phyloP scores from a whole-genome alignment of 1,284 basidiomycete genomes.

The Pseudozyma tsukubaensis region DNA sequence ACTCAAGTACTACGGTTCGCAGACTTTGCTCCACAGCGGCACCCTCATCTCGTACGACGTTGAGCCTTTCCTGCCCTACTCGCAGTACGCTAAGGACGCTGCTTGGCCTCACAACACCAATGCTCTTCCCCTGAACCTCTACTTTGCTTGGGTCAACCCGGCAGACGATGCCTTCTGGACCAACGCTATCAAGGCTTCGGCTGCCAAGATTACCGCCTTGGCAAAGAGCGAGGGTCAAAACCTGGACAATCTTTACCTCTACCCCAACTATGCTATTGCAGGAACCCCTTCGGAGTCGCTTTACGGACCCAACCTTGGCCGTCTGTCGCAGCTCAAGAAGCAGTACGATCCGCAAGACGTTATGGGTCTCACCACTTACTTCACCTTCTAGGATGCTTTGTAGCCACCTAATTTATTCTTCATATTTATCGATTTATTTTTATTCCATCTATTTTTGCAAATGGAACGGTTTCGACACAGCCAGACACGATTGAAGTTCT shows the following conservation, averaged over 20 bases:
- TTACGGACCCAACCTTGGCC: constrained; percentile 46
- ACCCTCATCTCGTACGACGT: constrained; percentile 58
- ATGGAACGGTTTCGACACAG: no score
- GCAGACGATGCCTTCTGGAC: constrained; percentile 50
- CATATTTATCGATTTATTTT: not conserved
- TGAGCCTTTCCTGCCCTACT: constrained; percentile 56
- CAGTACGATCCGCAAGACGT: constrained; percentile 51
- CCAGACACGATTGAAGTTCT: no score
- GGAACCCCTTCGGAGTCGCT: constrained; percentile 36
- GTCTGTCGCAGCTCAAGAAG: constrained; percentile 37
- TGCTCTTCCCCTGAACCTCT: constrained; percentile 58
- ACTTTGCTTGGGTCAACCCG: constrained; percentile 55
- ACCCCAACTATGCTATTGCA: constrained; percentile 59
- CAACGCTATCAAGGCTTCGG: constrained; percentile 38
- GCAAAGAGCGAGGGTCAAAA: constrained; percentile 55
- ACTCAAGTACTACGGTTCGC: constrained; percentile 36
- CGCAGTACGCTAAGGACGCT: constrained; percentile 31
- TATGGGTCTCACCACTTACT: constrained; percentile 58
- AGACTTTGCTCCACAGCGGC: constrained; percentile 30
- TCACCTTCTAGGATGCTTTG: constrained; percentile 31
- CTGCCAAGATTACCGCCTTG: constrained; percentile 33
- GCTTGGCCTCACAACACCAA: constrained; percentile 52
- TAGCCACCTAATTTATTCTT: not conserved
- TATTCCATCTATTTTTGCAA: no score
- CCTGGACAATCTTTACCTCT: constrained; percentile 46